Base-by-base conservation (phyloP, 2,329 filamentous ascomycete species). In the Leptographium radiaticola region DNA sequence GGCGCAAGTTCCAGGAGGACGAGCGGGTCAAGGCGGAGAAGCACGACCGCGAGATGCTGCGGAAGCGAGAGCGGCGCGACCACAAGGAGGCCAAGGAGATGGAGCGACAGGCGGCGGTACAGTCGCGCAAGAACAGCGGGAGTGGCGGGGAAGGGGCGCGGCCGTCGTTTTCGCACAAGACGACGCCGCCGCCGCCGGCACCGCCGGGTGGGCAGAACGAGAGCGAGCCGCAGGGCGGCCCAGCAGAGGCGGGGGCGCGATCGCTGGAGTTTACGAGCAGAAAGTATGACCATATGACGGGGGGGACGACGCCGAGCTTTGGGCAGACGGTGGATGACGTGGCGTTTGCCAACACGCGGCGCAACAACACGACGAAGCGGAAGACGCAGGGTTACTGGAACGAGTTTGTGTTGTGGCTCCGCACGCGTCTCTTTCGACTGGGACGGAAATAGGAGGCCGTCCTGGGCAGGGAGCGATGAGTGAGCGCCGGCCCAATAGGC, bases 351-450 rank as follows among this genome's bases (percentile, higher is more conserved):
- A 66, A 65, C 15, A 68, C 67, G 6, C 65, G 67, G 40, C 68
- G 75, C 54, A 68, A 67, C 55, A 72, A 68, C 60, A 70, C 70
- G 9, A 71, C 77, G 55, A 84, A 83, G 69, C 74, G 71, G 59
- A 80, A 76, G 68, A 84, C 80, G 1, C 77, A 78, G 57, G 72
- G 76, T 57, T 74, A 79, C 42, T 84, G 80, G 80, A 81, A 76
- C 9, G 74, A 73, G 25, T 83, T 84, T 60, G 71, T 84, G 51
- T 70, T 84, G 53, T 84, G 81, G 81, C 64, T 84, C 31, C 71
- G 80, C 56, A 84, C 80, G n/a, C 71, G 74, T 56, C 66, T 79
- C 36, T 65, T 79, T 48, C 57, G 55, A 39, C 44, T 61, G 44
- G 55, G 56, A 25, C 55, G 50, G 30, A 58, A 52, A 46, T 60